Conservation (phyloP, 2,329 filamentous ascomycete genomes). For the Penicillium oxalicum region DNA sequence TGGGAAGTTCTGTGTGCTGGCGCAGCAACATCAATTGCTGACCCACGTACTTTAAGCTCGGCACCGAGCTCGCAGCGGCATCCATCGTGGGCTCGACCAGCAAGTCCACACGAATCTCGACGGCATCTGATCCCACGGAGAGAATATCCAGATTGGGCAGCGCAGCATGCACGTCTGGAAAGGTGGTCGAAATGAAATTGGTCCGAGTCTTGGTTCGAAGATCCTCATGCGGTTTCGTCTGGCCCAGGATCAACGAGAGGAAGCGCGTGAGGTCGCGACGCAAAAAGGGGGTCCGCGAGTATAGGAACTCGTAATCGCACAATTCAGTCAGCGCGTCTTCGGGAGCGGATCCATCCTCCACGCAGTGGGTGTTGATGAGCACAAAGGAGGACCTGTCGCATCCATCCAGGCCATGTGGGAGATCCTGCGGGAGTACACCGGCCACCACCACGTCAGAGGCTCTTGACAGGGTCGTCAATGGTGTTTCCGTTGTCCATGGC, state of each 20-base stretch:
- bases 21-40: conserved; percentile 79
- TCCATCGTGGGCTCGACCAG: conserved; percentile 64
- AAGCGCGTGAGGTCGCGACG: conserved; percentile 73
- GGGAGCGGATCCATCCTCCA: conserved; percentile 64
- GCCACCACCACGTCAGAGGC: conserved; percentile 60
- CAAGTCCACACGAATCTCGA: conserved; percentile 78
- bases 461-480: conserved; percentile 49
- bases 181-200: conserved; percentile 82
- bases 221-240: conserved; percentile 71
- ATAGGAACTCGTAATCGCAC: conserved; percentile 83
- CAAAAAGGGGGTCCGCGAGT: conserved; percentile 65
- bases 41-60: conserved; percentile 76
- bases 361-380: conserved; percentile 70
- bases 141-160: conserved; percentile 80
- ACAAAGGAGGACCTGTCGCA: conserved; percentile 57
- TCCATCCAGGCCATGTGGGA: conserved; percentile 53
- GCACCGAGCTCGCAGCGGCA: conserved; percentile 56
- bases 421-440: conserved; percentile 55
- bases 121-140: conserved; percentile 78
- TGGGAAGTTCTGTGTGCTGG: conserved; percentile 79
- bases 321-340: conserved; percentile 58
- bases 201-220: conserved; percentile 66
- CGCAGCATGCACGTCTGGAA: conserved; percentile 76
- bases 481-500: conserved; percentile 56
- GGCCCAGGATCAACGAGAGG: conserved; percentile 71